phyloP scores from a whole-genome alignment of 106 monocot genomes.

The Posidonia australis region DNA sequence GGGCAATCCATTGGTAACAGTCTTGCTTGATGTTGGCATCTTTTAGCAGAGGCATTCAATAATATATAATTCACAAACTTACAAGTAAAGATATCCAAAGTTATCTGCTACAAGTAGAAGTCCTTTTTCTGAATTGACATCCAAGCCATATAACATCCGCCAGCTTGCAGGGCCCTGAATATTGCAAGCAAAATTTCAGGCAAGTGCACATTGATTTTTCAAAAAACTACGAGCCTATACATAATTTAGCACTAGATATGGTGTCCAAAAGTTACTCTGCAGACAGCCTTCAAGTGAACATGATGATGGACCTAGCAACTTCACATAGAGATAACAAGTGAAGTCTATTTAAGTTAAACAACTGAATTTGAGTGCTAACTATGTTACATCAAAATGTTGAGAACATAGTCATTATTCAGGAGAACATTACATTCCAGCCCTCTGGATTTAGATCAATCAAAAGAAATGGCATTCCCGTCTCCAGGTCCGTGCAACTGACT shows the following conservation, averaged over 20 bases:
- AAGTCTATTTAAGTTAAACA: no score
- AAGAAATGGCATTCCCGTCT: constrained; percentile 50
- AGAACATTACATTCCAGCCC: constrained; percentile 77
- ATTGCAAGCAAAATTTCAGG: background rate
- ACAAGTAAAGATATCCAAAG: constrained; percentile 85
- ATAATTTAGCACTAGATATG: no score
- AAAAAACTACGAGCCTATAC: no score
- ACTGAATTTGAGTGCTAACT: no score
- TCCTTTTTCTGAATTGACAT: constrained; percentile 63
- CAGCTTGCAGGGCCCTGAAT: constrained; percentile 62
- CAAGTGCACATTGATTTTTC: no score
- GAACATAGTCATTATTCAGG: background rate
- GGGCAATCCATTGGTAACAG: no score
- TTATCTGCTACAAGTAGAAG: constrained; percentile 69
- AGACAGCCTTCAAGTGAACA: no score
- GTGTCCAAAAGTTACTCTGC: no score
- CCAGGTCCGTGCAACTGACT: constrained; percentile 60
- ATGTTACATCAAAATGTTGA: no score
- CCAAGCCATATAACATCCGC: constrained; percentile 94
- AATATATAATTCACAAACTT: constrained; percentile 15
- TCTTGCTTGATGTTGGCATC: no score
- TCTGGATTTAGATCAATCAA: constrained; percentile 82
- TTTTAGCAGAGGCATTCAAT: background rate
- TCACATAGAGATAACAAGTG: no score
- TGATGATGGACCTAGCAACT: background rate